Conservation (phyloP, 2,329 filamentous ascomycete genomes). For the Aspergillus hortae region DNA sequence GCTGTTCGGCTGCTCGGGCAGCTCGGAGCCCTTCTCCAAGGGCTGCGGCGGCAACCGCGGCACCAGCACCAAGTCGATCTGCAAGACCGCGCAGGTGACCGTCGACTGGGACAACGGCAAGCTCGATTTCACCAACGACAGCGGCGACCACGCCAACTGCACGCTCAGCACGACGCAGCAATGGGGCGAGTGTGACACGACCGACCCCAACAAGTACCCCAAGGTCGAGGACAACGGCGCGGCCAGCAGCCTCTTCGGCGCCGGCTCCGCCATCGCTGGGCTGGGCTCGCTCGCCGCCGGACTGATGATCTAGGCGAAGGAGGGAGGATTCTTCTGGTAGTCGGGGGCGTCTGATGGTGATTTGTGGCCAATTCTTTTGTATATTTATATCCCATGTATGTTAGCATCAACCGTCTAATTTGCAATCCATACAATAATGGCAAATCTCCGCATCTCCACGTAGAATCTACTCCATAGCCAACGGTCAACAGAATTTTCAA, state of each 20-base stretch:
- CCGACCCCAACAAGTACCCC: slow-evolving; percentile 8
- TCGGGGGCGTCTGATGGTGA: neutral
- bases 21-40: slow-evolving; percentile 12
- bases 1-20: slow-evolving; percentile 15
- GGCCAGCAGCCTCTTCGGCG: neutral
- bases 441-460: too few species aligned
- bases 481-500: too few species aligned
- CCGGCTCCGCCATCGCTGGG: slow-evolving; percentile 3
- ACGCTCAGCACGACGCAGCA: slow-evolving; percentile 7
- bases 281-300: slow-evolving; percentile 8
- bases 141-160: slow-evolving; percentile 12
- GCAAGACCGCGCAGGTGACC: slow-evolving; percentile 3
- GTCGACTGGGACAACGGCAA: slow-evolving; percentile 12
- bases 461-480: too few species aligned
- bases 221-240: slow-evolving; percentile 4
- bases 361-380: neutral
- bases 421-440: too few species aligned
- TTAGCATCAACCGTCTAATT: neutral
- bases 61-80: slow-evolving; percentile 15
- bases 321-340: neutral
- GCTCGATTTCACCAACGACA: slow-evolving; percentile 4
- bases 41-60: slow-evolving; percentile 23
- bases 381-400: neutral
- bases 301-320: slow-evolving; percentile 5
- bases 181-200: slow-evolving; percentile 12